Base-by-base conservation (phyloP, 2,329 filamentous ascomycete species). In the Zasmidium angulare region DNA sequence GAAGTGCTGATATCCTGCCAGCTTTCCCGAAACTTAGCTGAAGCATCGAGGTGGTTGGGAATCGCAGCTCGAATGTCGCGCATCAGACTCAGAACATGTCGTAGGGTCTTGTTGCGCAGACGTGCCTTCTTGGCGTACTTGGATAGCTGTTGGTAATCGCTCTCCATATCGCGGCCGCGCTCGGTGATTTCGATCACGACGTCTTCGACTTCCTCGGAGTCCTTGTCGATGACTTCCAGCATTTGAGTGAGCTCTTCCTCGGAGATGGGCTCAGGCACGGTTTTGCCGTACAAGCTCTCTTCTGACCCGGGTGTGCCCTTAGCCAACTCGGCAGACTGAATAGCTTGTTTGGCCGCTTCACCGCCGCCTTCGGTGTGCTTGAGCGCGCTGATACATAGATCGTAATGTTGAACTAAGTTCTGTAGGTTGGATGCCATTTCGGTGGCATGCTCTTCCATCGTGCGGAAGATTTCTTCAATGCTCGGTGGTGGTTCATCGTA, bases 341-440 rank as follows among this genome's bases (percentile, higher is more conserved):
- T 59, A 7, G 73, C 73, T 59, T 62, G 60, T n/a, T 72, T 76
- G 2, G 78, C 79, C 14, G 79, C 79, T 60, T 78, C 78, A 11
- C 78, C 77, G 10, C 80, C 79, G 58, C 79, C 79, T 77, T 96
- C 92, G 2, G 93, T 97, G 53, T 93, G 91, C 60, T 92, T 90
- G 47, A 97, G 88, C 0, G 93, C 93, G 0, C 89, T 93, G 14
- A 96, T 90, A 74, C 93, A 97, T 64, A 96, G 85, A 74, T 98
- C 93, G 72, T 96, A 97, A 76, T 98, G 93, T 23, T 84, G 85
- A 7, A 91, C 92, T 2, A 98, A 79, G 0, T 89, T 91, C 58
- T 91, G 85, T 1, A 98, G 84, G 3, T 91, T 82, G 58, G 88
- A 82, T 3, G 93, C 93, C 86, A 96, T 93, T 68, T 88, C 86